Conservation (phyloP, 192 early-diverging fungal species). For the Podila clonocystis region DNA sequence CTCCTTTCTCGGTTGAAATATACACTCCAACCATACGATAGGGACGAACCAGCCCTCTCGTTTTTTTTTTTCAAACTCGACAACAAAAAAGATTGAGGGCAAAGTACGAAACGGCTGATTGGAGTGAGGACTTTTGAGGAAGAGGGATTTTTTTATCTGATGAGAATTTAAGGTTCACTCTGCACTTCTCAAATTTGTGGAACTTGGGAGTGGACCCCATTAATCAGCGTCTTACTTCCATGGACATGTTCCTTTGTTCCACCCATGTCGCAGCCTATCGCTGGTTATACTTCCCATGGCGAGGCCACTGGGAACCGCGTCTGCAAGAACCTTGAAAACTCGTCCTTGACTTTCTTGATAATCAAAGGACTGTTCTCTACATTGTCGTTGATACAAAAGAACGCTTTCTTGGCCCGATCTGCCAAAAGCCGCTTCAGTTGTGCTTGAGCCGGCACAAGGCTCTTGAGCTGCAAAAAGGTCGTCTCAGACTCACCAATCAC, state of each 20-base stretch:
- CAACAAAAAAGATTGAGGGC: no score
- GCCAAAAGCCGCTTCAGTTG: constrained; percentile 4
- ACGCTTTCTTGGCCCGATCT: background rate
- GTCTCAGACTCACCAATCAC: constrained; percentile 15
- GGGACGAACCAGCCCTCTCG: no score
- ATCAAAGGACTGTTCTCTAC: constrained; percentile 22
- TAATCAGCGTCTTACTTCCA: background rate
- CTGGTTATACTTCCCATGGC: constrained; percentile 20
- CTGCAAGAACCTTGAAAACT: constrained; percentile 17
- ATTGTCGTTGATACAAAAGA: constrained; percentile 47
- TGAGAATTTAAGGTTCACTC: no score
- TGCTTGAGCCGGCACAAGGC: background rate
- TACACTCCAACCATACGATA: no score
- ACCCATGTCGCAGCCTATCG: no score
- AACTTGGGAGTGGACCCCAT: no score
- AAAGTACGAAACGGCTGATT: no score
- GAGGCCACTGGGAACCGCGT: constrained; percentile 14
- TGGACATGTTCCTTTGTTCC: no score
- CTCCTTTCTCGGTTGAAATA: no score
- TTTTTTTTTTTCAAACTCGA: no score
- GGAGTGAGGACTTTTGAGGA: background rate
- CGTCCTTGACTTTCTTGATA: background rate
- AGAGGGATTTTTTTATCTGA: background rate
- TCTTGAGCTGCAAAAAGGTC: constrained; percentile 22
- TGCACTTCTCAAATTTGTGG: background rate